Percentiles rank a stretch among this genome's conserved stretches.
phyloP scores from a whole-genome alignment of 208 protist species.

The Trichomonas vaginalis region DNA sequence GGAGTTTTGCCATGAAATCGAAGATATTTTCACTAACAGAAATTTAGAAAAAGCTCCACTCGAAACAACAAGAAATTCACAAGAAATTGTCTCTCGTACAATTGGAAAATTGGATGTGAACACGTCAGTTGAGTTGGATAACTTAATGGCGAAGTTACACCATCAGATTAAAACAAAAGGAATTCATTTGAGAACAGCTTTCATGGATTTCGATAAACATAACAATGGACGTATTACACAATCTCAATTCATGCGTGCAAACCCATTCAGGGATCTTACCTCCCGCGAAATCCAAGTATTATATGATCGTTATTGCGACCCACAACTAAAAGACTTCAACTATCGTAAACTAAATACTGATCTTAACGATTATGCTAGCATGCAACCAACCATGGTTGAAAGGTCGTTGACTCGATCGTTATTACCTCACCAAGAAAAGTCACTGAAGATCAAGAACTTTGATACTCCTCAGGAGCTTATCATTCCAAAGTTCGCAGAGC shows the following conservation, averaged over 20 bases:
- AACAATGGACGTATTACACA: neutral
- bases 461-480: neutral
- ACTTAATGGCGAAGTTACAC: neutral
- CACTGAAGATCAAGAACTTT: neutral
- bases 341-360: neutral
- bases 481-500: neutral
- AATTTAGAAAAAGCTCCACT: neutral
- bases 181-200: neutral
- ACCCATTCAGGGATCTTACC: neutral
- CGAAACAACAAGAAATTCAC: neutral
- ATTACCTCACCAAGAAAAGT: neutral
- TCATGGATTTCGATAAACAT: neutral
- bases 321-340: neutral
- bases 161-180: slow-evolving; percentile 5
- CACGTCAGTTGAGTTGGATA: neutral
- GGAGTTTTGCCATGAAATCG: neutral
- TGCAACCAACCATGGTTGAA: neutral
- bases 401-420: neutral
- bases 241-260: neutral
- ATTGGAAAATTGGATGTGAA: neutral
- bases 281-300: neutral
- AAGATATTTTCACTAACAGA: slow-evolving; percentile 7
- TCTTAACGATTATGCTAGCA: neutral
- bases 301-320: neutral
- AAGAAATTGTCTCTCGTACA: neutral